These are phyloP conservation scores for Globisporangium rhizosaccharum DNA, from an alignment of 352 stramenopile genomes.

Conservation along the genomic window DNA sequence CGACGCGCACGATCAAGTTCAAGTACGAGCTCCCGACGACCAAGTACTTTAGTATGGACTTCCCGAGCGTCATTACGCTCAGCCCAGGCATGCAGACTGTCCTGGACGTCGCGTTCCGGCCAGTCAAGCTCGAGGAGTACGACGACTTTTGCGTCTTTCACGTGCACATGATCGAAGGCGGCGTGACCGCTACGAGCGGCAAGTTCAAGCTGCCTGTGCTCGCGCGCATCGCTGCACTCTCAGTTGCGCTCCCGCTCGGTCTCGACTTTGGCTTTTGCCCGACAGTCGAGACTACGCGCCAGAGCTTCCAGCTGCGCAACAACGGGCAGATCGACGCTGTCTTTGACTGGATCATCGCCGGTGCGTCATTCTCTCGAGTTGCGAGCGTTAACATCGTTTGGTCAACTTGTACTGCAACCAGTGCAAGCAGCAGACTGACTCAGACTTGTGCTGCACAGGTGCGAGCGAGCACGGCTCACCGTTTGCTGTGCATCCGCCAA, in stretches of 20 bases:
- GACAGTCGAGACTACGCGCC: conserved; percentile 75
- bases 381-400: too few relatives aligned
- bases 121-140: conserved; percentile 87
- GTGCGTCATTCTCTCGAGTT: neutral
- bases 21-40: conserved; percentile 91
- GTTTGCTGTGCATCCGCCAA: conserved; percentile 73
- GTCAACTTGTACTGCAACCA: too few relatives aligned
- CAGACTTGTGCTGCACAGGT: conserved; percentile 11
- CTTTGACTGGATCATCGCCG: conserved; percentile 83
- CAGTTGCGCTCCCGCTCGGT: conserved; percentile 45
- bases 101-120: conserved; percentile 89
- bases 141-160: conserved; percentile 90
- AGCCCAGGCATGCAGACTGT: conserved; percentile 82
- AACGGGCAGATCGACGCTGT: conserved; percentile 80
- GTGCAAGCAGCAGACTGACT: neutral
- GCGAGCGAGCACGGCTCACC: conserved; percentile 57
- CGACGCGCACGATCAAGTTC: conserved; percentile 81
- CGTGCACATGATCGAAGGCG: conserved; percentile 79
- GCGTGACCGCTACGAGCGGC: conserved; percentile 54
- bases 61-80: conserved; percentile 85
- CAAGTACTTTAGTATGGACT: conserved; percentile 94
- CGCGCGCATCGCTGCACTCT: conserved; percentile 73
- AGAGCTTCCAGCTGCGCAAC: conserved; percentile 77
- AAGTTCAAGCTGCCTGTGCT: conserved; percentile 86
- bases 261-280: conserved; percentile 89